phyloP scores from a whole-genome alignment of 305 asterid species.

The Fraxinus albicans region DNA sequence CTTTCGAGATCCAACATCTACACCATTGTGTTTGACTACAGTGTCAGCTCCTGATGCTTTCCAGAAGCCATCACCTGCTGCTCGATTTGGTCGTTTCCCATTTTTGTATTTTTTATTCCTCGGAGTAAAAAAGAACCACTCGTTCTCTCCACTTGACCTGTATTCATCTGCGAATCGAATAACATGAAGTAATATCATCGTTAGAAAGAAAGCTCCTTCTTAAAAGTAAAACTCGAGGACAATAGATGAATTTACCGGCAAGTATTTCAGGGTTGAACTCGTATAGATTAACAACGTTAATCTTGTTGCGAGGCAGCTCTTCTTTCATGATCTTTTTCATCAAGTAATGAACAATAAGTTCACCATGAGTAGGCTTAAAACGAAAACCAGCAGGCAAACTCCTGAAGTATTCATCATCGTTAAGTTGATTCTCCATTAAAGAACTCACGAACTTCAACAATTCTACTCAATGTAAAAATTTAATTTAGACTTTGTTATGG shows the following conservation, averaged over 20 bases:
- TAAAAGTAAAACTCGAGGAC: neutral
- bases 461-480: neutral
- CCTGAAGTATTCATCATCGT: neutral
- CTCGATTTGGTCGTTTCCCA: conserved; percentile 24
- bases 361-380: conserved; percentile 21
- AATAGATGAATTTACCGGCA: neutral
- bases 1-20: conserved; percentile 11
- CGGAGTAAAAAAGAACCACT: conserved; percentile 31
- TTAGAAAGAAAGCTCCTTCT: neutral
- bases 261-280: neutral
- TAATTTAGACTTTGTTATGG: neutral
- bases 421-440: neutral
- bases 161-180: neutral
- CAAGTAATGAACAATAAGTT: conserved; percentile 19
- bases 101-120: conserved; percentile 19
- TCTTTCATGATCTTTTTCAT: conserved; percentile 5
- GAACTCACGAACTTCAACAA: neutral
- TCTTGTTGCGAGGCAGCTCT: conserved; percentile 7
- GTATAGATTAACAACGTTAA: conserved; percentile 4
- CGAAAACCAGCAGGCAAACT: conserved; percentile 19
- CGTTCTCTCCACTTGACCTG: neutral
- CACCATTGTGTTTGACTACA: neutral
- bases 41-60: conserved; percentile 29
- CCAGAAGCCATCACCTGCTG: conserved; percentile 28
- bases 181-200: neutral